Conservation (phyloP, 2,329 filamentous ascomycete genomes). For the Cytospora mali region DNA sequence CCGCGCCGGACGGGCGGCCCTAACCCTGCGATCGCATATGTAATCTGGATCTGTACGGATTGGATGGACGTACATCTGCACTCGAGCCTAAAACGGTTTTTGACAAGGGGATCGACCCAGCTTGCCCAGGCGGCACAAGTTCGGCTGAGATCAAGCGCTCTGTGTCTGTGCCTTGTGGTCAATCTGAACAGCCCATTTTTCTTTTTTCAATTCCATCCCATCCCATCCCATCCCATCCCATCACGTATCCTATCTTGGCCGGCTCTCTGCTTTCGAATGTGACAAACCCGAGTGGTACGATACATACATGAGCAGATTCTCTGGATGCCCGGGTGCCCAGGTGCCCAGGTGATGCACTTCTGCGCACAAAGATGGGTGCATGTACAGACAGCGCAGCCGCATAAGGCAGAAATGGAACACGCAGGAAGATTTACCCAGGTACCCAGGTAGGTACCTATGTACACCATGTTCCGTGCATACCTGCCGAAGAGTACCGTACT, state of each 20-base stretch:
- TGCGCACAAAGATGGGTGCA: too few relatives aligned
- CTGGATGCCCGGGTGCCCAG: too few relatives aligned
- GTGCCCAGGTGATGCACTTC: too few relatives aligned
- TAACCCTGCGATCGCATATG: background rate
- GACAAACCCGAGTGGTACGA: too few relatives aligned
- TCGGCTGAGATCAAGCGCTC: background rate
- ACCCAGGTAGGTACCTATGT: too few relatives aligned
- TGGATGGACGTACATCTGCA: too few relatives aligned
- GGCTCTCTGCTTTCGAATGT: too few relatives aligned
- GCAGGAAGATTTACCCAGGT: too few relatives aligned
- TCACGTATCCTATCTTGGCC: too few relatives aligned
- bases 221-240: too few relatives aligned
- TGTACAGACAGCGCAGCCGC: background rate
- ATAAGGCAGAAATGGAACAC: background rate
- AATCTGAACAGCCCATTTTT: background rate
- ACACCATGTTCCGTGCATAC: background rate
- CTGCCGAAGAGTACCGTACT: background rate
- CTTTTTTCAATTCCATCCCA: background rate
- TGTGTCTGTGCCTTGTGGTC: background rate
- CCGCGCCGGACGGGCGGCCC: background rate
- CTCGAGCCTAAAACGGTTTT: background rate
- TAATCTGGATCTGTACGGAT: constrained; percentile 1
- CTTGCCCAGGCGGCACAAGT: background rate
- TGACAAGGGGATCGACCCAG: background rate
- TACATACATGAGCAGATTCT: too few relatives aligned